Evolutionary conservation across 306 rosid genomes (phyloP), one percentile per base, ranked within the genome.

Genomic region (Pyrus communis): DNA sequence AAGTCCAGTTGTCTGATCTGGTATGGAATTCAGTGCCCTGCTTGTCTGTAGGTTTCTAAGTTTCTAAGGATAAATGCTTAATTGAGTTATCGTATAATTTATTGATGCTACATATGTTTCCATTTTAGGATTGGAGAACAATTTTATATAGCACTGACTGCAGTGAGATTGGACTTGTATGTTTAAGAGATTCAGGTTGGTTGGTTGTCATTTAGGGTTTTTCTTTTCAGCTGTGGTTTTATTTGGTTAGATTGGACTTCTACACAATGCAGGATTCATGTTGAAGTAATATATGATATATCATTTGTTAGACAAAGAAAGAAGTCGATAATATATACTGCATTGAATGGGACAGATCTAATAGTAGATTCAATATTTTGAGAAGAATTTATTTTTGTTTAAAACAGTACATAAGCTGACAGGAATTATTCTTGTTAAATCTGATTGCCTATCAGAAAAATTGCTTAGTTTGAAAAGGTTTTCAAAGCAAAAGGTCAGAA

Each of bases 101-200:
- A 40, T 80, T 77, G 57, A 57, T 28, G 13, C 15, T 25, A 17
- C 28, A 11, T 70, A 46, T 19, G 69, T 70, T 54, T 72, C 79
- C 7, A 75, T 35, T 42, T 33, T 81, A 95, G 99, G 98, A 89
- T 71, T 95, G 99, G 99, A 95, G 79, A 82, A 86, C 61, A 60
- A 82, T 88, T 19, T 52, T 95, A 79, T 91, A 84, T 83, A 87
- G 88, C 78, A 92, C 92, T 17, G 99, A 95, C 77, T 92, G 91
- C 82, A 87, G 92, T 81, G 97, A 95, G 79, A 80, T 89, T 61
- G 97, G 99, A 79, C 87, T 91, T 77, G 93, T 89, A 74, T 85
- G 35, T 55, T 62, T 91, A 73, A 85, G 82, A 86, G 89, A 91
- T 66, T 85, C 99, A 83, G 97, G 98, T 95, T 83, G 54, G 78